Percentiles rank a stretch among this genome's conserved stretches.
Conservation (phyloP, 23 red algal species). For the Gracilaria vermiculophylla region DNA sequence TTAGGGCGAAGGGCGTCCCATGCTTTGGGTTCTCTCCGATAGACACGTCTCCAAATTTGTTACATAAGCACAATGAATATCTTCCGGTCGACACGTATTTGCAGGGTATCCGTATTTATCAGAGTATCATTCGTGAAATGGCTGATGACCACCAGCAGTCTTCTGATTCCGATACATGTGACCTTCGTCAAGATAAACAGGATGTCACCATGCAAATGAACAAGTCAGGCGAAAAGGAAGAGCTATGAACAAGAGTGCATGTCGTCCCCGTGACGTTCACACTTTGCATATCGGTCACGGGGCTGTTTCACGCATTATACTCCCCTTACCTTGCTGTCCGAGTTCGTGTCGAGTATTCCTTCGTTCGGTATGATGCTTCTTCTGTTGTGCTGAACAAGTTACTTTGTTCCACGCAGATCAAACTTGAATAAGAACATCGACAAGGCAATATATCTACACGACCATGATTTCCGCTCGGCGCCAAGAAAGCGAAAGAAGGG, state of each 20-base stretch:
- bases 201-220: not conserved
- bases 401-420: too few relatives aligned
- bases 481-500: too few relatives aligned
- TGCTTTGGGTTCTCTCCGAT: conserved; percentile 86
- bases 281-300: too few relatives aligned
- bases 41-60: conserved; percentile 57
- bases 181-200: not conserved
- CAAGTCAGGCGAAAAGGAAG: not conserved
- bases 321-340: too few relatives aligned
- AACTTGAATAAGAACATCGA: too few relatives aligned
- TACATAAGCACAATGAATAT: conserved; percentile 93
- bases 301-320: too few relatives aligned
- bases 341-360: too few relatives aligned
- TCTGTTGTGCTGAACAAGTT: too few relatives aligned
- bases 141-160: not conserved
- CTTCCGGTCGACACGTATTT: conserved; percentile 64
- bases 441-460: too few relatives aligned
- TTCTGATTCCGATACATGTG: not conserved
- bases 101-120: conserved; percentile 78
- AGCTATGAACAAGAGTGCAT: not conserved
- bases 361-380: too few relatives aligned
- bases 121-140: conserved; percentile 62
- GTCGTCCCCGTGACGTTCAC: too few relatives aligned
- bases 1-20: conserved; percentile 58
- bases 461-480: too few relatives aligned